Evolutionary conservation across 352 stramenopile genomes (phyloP).

Genomic region (Globisporangium middletonii): DNA sequence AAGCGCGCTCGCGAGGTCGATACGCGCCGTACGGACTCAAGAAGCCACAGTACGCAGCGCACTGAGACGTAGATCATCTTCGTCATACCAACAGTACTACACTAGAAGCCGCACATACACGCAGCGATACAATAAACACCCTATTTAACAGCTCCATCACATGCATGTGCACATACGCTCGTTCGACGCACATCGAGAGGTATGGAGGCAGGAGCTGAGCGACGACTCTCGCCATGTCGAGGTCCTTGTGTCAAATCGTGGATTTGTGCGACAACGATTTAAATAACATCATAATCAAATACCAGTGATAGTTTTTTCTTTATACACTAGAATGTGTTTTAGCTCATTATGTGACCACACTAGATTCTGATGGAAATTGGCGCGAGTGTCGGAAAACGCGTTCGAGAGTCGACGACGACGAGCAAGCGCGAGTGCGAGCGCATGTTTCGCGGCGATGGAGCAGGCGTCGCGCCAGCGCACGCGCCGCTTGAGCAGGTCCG

Average conservation of each 20-base stretch:
- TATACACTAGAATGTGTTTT: too few relatives aligned
- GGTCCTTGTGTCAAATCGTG: too few relatives aligned
- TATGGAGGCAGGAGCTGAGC: too few relatives aligned
- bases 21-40: neutral
- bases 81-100: neutral
- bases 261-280: too few relatives aligned
- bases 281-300: too few relatives aligned
- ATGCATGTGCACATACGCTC: neutral
- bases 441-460: conserved; percentile 4
- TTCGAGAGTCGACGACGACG: too few relatives aligned
- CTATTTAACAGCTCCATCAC: conserved; percentile 8
- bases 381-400: too few relatives aligned
- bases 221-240: too few relatives aligned
- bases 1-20: conserved; percentile 3
- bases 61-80: neutral
- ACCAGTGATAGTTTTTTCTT: neutral
- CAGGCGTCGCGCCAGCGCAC: neutral
- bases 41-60: neutral
- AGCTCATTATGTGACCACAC: too few relatives aligned
- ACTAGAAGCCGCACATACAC: conserved; percentile 1
- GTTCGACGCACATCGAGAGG: too few relatives aligned
- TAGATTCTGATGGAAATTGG: neutral
- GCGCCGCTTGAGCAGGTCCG: conserved; percentile 7
- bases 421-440: neutral
- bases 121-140: conserved; percentile 9